A percentile compares a stretch with the other conserved stretches of the same genome.
Conservation (phyloP, 345 rosid species). For the Turnera subulata region DNA sequence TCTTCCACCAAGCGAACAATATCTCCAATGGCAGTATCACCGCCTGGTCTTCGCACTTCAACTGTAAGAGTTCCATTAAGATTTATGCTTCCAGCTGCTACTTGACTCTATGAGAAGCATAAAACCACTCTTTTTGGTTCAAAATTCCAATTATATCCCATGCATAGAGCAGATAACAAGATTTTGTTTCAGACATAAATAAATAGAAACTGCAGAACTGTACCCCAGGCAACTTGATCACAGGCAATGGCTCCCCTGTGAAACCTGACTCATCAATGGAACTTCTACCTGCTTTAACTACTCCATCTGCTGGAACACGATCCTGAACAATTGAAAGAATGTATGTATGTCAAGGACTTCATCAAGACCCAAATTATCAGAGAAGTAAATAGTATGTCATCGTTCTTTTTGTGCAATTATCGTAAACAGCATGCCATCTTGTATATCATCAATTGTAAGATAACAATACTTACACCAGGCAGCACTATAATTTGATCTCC, state of each 20-base stretch:
- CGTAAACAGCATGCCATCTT: too few relatives aligned
- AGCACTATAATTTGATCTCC: slow-evolving; percentile 83
- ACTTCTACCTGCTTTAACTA: slow-evolving; percentile 92
- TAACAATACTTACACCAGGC: slow-evolving; percentile 77
- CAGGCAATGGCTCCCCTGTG: slow-evolving; percentile 97
- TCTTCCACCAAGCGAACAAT: slow-evolving; percentile 94
- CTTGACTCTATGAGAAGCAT: slow-evolving; percentile 62
- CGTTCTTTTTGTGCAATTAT: too few relatives aligned
- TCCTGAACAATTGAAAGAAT: slow-evolving; percentile 48
- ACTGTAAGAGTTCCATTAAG: slow-evolving; percentile 90
- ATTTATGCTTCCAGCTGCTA: slow-evolving; percentile 91
- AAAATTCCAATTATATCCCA: too few relatives aligned
- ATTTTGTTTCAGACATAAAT: too few relatives aligned
- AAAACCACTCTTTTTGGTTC: slow-evolving; percentile 16
- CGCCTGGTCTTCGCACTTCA: slow-evolving; percentile 91
- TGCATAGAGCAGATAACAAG: too few relatives aligned
- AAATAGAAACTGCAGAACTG: slow-evolving; percentile 17
- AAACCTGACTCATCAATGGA: slow-evolving; percentile 90
- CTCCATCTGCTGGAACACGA: slow-evolving; percentile 90
- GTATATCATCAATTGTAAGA: slow-evolving; percentile 15
- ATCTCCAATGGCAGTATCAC: slow-evolving; percentile 92
- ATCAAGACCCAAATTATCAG: neutral
- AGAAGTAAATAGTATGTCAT: too few relatives aligned
- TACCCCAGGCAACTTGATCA: slow-evolving; percentile 89
- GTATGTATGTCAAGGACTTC: slow-evolving; percentile 9